Conservation (phyloP, 148 eudicot species). For the Nyssa sinensis region DNA sequence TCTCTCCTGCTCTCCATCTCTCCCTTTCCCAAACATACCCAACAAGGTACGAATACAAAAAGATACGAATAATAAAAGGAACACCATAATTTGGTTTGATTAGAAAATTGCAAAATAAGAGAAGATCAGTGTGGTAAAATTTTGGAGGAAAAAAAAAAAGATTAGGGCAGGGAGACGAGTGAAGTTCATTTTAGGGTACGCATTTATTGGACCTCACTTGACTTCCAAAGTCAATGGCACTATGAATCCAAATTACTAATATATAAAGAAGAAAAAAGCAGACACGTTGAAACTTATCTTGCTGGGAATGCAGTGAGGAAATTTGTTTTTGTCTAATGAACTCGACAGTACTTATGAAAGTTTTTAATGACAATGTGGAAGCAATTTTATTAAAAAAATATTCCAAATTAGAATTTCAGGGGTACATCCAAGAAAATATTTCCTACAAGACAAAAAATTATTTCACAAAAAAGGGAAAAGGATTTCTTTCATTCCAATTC, state of each 20-base stretch:
- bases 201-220: not conserved
- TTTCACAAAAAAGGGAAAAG: too few relatives aligned
- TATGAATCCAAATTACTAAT: not conserved
- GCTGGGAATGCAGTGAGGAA: not conserved
- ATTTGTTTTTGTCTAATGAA: not conserved
- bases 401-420: not conserved
- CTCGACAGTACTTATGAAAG: not conserved
- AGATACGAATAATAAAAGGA: not conserved
- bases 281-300: not conserved
- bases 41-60: not conserved
- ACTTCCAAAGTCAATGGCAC: not conserved
- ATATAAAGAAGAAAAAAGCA: not conserved
- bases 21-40: not conserved
- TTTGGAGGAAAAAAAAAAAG: not conserved
- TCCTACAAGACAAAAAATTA: not conserved
- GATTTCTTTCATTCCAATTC: not conserved
- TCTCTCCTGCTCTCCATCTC: not conserved
- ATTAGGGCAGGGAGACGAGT: not conserved
- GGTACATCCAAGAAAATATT: not conserved
- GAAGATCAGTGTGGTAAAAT: constrained; percentile 1
- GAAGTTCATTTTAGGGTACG: not conserved
- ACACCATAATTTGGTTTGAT: not conserved
- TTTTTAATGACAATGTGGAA: not conserved
- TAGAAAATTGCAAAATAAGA: not conserved
- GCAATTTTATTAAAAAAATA: not conserved